Evolutionary conservation across 2,329 filamentous ascomycete genomes (phyloP).

Genomic region (Penicillium sp.): DNA sequence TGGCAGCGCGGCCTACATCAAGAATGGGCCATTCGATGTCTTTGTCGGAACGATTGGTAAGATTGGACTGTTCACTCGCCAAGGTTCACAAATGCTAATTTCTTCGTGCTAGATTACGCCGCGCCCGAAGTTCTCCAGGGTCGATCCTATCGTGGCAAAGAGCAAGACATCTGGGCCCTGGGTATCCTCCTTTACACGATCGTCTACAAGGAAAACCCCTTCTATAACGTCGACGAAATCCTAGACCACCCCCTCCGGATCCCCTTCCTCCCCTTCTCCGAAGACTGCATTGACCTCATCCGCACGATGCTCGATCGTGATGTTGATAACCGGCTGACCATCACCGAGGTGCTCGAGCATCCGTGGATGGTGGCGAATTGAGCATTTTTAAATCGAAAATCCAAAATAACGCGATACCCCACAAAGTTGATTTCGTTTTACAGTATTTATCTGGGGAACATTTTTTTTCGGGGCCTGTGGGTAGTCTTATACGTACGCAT

Average conservation of each 20-base stretch:
- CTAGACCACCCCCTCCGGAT: slow-evolving; percentile 95
- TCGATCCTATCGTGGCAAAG: slow-evolving; percentile 87
- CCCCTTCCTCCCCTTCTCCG: slow-evolving; percentile 66
- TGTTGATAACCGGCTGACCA: slow-evolving; percentile 78
- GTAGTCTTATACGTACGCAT: background rate
- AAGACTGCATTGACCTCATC: slow-evolving; percentile 90
- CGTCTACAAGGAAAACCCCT: slow-evolving; percentile 98
- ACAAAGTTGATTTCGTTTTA: slow-evolving; percentile 26
- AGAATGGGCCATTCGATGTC: slow-evolving; percentile 96
- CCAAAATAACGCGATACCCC: slow-evolving; percentile 28
- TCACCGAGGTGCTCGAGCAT: slow-evolving; percentile 83
- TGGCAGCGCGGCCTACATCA: slow-evolving; percentile 96
- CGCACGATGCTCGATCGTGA: slow-evolving; percentile 90
- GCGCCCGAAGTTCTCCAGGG: slow-evolving; percentile 97
- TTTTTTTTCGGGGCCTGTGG: slow-evolving; percentile 2
- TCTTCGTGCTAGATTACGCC: slow-evolving; percentile 73
- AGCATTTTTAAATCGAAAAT: slow-evolving; percentile 8
- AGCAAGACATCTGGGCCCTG: slow-evolving; percentile 97
- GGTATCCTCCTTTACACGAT: slow-evolving; percentile 98
- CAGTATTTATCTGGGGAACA: slow-evolving; percentile 8
- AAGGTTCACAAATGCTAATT: background rate
- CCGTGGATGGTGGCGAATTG: slow-evolving; percentile 63
- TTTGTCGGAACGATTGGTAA: slow-evolving; percentile 98
- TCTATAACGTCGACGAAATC: slow-evolving; percentile 98
- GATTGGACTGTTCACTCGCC: slow-evolving; percentile 32